These are phyloP conservation scores for Paecilomyces fulvus DNA, from an alignment of 2,329 filamentous ascomycete genomes.

Conservation along the genomic window DNA sequence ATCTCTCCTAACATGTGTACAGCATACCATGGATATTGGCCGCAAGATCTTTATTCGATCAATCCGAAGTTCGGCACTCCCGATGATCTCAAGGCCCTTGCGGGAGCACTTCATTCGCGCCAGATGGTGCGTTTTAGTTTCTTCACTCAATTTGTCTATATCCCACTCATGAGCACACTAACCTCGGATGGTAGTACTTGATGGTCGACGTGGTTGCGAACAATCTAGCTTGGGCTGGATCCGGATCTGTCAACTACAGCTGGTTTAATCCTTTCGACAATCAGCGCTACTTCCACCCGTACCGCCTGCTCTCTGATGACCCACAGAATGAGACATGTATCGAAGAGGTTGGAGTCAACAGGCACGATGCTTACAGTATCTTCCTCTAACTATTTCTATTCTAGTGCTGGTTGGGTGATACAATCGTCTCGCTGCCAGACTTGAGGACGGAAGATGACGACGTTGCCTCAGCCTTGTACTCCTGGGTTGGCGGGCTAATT, in stretches of 20 bases:
- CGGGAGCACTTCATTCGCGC: constrained; percentile 29
- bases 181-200: neutral
- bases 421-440: constrained; percentile 40
- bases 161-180: neutral
- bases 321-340: constrained; percentile 11
- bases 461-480: constrained; percentile 24
- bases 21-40: constrained; percentile 39
- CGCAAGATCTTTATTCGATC: constrained; percentile 33
- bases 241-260: constrained; percentile 1
- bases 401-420: constrained; percentile 27
- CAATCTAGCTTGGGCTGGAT: constrained; percentile 1
- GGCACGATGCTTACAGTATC: neutral
- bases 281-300: constrained; percentile 1
- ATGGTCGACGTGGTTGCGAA: constrained; percentile 38
- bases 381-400: constrained; percentile 12
- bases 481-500: constrained; percentile 29
- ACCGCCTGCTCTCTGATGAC: neutral
- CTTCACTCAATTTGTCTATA: neutral
- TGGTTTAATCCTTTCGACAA: constrained; percentile 6
- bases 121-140: constrained; percentile 21
- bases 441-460: constrained; percentile 30
- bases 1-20: constrained; percentile 2
- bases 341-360: neutral
- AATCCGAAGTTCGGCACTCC: constrained; percentile 38
- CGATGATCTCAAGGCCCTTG: constrained; percentile 33